phyloP scores from a whole-genome alignment of 1,284 basidiomycete genomes.

The Mixia osmundae region DNA sequence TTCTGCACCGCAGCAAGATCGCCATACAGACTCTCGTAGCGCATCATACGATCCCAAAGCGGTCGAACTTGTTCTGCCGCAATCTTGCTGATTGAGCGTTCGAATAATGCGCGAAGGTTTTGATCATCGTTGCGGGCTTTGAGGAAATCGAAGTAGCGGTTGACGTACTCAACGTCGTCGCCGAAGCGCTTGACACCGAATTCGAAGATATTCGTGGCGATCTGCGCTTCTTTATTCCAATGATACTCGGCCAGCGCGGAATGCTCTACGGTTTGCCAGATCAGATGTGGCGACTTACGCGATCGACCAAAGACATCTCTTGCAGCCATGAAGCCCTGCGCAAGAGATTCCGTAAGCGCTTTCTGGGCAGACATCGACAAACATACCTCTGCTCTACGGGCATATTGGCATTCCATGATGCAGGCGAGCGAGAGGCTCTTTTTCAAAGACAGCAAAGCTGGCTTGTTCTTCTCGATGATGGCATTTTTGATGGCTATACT shows the following conservation, averaged over 20 bases:
- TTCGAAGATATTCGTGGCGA: constrained; percentile 83
- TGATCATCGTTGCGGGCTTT: constrained; percentile 84
- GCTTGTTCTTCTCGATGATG: constrained; percentile 21
- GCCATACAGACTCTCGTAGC: constrained; percentile 86
- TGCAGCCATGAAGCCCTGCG: constrained; percentile 43
- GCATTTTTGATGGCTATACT: constrained; percentile 22
- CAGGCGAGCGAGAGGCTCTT: constrained; percentile 31
- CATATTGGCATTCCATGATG: constrained; percentile 82
- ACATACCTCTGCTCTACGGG: constrained; percentile 45
- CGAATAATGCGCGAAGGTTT: constrained; percentile 92
- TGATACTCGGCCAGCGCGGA: constrained; percentile 88
- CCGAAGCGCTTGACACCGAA: constrained; percentile 69
- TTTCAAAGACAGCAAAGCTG: constrained; percentile 25
- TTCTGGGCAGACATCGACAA: neutral
- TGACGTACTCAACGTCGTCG: constrained; percentile 61
- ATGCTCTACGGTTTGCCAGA: constrained; percentile 74
- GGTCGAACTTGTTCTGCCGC: constrained; percentile 53
- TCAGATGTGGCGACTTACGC: constrained; percentile 55
- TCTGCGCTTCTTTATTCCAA: constrained; percentile 57
- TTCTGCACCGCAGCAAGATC: constrained; percentile 73
- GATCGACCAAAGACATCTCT: constrained; percentile 61
- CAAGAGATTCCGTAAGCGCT: neutral
- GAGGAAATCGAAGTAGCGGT: constrained; percentile 75
- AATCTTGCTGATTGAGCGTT: constrained; percentile 55
- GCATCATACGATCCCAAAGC: constrained; percentile 86